These are phyloP conservation scores for Drechmeria coniospora DNA, from an alignment of 2,329 filamentous ascomycete species.

Conservation along the genomic window DNA sequence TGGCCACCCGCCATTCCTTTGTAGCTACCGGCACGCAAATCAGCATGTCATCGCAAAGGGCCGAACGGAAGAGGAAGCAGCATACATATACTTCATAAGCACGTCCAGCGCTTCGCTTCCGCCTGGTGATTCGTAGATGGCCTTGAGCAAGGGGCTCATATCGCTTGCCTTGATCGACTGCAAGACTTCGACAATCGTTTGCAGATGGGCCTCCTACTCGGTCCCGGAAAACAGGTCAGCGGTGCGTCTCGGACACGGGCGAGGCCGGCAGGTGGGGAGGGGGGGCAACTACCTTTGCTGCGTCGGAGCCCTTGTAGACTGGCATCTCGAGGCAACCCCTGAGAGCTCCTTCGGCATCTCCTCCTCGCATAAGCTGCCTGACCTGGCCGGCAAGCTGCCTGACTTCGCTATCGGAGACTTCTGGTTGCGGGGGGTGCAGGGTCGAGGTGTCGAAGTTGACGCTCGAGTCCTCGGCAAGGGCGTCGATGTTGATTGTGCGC, in stretches of 20 bases:
- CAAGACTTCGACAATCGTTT: slow-evolving; percentile 81
- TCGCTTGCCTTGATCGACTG: slow-evolving; percentile 94
- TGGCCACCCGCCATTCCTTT: slow-evolving; percentile 62
- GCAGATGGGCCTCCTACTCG: slow-evolving; percentile 64
- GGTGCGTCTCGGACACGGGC: no score
- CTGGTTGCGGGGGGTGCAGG: slow-evolving; percentile 60
- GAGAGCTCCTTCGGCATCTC: slow-evolving; percentile 76
- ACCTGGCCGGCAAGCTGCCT: slow-evolving; percentile 67
- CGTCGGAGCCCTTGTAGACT: slow-evolving; percentile 51
- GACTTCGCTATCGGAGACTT: slow-evolving; percentile 63
- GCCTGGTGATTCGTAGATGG: slow-evolving; percentile 62
- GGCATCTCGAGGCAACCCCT: slow-evolving; percentile 72
- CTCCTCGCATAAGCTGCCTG: slow-evolving; percentile 71
- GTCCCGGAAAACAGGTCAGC: neutral
- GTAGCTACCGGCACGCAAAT: slow-evolving; percentile 56
- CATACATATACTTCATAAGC: slow-evolving; percentile 94
- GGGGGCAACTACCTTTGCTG: no score
- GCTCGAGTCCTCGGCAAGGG: slow-evolving; percentile 75
- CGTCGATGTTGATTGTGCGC: slow-evolving; percentile 91
- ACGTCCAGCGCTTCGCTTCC: slow-evolving; percentile 80
- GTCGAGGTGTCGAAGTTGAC: slow-evolving; percentile 82
- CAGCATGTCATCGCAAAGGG: neutral
- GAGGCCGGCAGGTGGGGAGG: no score
- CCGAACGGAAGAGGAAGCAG: slow-evolving; percentile 6
- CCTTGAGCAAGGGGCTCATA: slow-evolving; percentile 76